A percentile compares a stretch with the other conserved stretches of the same genome.
Evolutionary conservation across 2,329 filamentous ascomycete species (phyloP).

Genomic region (Chrysoporthe cubensis): DNA sequence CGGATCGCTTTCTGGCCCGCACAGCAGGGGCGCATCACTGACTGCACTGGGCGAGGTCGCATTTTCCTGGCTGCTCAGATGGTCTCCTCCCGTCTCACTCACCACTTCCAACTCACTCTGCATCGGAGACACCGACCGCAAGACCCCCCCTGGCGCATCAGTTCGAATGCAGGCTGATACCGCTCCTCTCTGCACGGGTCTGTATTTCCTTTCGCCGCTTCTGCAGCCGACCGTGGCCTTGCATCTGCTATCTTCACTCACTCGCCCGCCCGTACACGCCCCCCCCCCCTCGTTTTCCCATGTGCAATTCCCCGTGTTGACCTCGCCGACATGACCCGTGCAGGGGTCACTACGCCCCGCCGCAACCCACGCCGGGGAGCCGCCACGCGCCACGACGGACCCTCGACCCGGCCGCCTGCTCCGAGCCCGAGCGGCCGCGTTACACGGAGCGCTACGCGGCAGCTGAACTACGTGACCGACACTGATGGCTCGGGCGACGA

Average conservation of each 20-base stretch:
- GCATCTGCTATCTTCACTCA: not conserved
- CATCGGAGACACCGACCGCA: slow-evolving; percentile 7
- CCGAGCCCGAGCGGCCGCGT: slow-evolving; percentile 24
- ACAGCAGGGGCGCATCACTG: not conserved
- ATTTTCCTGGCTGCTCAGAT: not conserved
- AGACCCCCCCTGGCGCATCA: not conserved
- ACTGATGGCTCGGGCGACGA: slow-evolving; percentile 1
- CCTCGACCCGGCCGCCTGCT: slow-evolving; percentile 18
- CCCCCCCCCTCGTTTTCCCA: not conserved
- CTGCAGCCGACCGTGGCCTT: slow-evolving; percentile 2
- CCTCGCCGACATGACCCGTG: slow-evolving; percentile 24
- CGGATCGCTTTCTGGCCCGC: not conserved
- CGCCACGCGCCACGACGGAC: slow-evolving; percentile 11
- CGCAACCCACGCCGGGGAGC: slow-evolving; percentile 27
- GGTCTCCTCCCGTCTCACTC: slow-evolving; percentile 7
- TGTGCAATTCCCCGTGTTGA: slow-evolving; percentile 1
- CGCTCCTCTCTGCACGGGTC: not conserved
- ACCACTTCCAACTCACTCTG: slow-evolving; percentile 1
- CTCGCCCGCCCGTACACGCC: not conserved
- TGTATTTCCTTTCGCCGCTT: not conserved
- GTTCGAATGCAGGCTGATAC: not conserved
- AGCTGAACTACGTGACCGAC: slow-evolving; percentile 7
- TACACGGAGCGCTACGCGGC: slow-evolving; percentile 27
- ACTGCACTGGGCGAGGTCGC: not conserved
- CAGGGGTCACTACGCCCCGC: slow-evolving; percentile 23